phyloP scores from a whole-genome alignment of 164 flowering plant species.

The Amborella trichopoda region DNA sequence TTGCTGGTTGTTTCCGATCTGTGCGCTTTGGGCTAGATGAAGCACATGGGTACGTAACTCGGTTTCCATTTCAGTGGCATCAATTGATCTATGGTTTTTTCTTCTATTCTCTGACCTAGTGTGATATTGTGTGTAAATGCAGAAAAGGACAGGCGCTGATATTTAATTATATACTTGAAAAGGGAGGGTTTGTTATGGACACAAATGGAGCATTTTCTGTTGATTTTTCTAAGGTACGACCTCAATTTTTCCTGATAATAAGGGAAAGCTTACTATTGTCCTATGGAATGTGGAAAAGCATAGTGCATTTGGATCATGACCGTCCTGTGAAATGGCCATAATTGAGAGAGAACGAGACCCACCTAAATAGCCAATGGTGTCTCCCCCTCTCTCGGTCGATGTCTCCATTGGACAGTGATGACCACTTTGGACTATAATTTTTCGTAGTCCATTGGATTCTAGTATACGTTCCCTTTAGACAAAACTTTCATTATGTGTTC shows the following conservation, averaged over 20 bases:
- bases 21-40: conserved; percentile 88
- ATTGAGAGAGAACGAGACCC: too few species aligned
- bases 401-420: not conserved
- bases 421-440: not conserved
- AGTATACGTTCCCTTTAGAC: not conserved
- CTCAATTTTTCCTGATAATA: not conserved
- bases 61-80: not conserved
- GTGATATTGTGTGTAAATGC: too few species aligned
- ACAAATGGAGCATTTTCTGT: conserved; percentile 65
- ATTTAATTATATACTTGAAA: conserved; percentile 85
- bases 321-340: too few species aligned
- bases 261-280: not conserved
- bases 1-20: conserved; percentile 95
- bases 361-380: too few species aligned
- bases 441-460: not conserved
- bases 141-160: conserved; percentile 96
- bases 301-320: not conserved
- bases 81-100: not conserved
- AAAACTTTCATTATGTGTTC: not conserved
- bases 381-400: too few species aligned
- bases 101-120: conserved; percentile 4
- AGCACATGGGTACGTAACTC: conserved; percentile 74
- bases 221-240: conserved; percentile 58
- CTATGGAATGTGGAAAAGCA: not conserved
- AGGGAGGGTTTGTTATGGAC: conserved; percentile 64